Evolutionary conservation across 2,329 filamentous ascomycete species (phyloP), one percentile per base, ranked within the genome.

Genomic region (Aspergillus sp.): DNA sequence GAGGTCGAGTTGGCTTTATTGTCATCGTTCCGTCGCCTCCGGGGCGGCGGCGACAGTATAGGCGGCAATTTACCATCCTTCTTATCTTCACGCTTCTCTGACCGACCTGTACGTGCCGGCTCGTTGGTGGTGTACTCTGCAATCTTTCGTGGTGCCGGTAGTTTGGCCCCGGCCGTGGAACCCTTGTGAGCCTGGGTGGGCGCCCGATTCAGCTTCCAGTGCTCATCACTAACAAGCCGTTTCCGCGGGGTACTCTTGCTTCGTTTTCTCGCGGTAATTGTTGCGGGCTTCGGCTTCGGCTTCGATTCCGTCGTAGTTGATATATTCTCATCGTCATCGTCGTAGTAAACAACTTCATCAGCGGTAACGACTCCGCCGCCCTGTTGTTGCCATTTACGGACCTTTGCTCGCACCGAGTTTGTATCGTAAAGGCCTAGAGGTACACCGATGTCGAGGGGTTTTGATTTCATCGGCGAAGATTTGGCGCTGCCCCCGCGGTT

Each of bases 221-320:
- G 90, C 54, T 90, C 89, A 76, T 98, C 93, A 72, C 93, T 97
- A 60, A 97, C 86, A 54, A 98, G 91, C 62, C 93, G 86, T 81
- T 96, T 97, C 77, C 91, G 92, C 15, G 93, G 93, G 46, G 90
- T 85, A 50, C 80, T 86, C 70, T 75, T 81, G 66, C 75, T 78
- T 70, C 66, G 68, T 49, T 75, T 72, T 57, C 72, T 75, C 40
- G 66, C 73, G 42, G 70, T 72, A 6, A 42, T 65, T 56, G 30
- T 46, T 30, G 24, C 59, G 17, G 57, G 12, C 55, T 68, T 70
- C 59, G 64, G 12, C 55, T 68, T 70, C 59, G 64, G 34, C 30
- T 62, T 63, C 57, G 66, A 53, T 54, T 72, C 57, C 58, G 57
- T 52, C 58, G 58, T 52, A 54, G 59, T 67, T n/a, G 61, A 61